A percentile compares a stretch with the other conserved stretches of the same genome.
Conservation (phyloP, 768 basidiomycete species). For the Boletus coccyginus region DNA sequence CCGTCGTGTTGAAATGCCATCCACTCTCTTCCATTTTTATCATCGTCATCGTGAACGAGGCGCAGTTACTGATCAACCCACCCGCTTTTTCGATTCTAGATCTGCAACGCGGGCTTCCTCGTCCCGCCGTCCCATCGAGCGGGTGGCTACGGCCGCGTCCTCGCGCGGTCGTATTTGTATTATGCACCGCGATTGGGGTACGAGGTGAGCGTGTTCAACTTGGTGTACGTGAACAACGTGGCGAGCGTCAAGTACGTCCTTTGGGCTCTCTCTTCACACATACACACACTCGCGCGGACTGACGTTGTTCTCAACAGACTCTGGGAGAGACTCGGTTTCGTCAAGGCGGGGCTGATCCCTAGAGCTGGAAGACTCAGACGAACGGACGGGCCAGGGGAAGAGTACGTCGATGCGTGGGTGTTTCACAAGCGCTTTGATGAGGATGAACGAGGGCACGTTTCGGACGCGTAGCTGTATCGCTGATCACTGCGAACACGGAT, state of each 20-base stretch:
- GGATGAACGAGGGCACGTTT: background rate
- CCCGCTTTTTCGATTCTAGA: conserved; percentile 38
- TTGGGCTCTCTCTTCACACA: background rate
- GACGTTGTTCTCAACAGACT: conserved; percentile 32
- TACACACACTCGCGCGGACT: background rate
- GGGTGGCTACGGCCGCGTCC: conserved; percentile 61
- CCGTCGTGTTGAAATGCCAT: background rate
- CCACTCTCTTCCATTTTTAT: background rate
- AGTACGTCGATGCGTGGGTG: conserved; percentile 86
- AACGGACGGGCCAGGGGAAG: conserved; percentile 70
- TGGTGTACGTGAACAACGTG: conserved; percentile 83
- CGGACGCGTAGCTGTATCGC: background rate
- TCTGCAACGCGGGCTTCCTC: conserved; percentile 89
- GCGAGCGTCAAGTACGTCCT: conserved; percentile 61
- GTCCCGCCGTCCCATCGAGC: conserved; percentile 64
- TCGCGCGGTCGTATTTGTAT: conserved; percentile 76
- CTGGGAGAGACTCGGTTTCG: conserved; percentile 85
- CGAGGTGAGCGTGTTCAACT: conserved; percentile 82
- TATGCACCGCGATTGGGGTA: conserved; percentile 81
- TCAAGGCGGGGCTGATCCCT: conserved; percentile 73
- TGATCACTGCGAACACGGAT: background rate
- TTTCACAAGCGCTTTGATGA: conserved; percentile 75
- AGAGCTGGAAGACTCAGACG: conserved; percentile 69
- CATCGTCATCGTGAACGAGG: background rate
- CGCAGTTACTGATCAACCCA: background rate